Evolutionary conservation across 345 rosid genomes (phyloP).

Genomic region (Arabis hirsuta): DNA sequence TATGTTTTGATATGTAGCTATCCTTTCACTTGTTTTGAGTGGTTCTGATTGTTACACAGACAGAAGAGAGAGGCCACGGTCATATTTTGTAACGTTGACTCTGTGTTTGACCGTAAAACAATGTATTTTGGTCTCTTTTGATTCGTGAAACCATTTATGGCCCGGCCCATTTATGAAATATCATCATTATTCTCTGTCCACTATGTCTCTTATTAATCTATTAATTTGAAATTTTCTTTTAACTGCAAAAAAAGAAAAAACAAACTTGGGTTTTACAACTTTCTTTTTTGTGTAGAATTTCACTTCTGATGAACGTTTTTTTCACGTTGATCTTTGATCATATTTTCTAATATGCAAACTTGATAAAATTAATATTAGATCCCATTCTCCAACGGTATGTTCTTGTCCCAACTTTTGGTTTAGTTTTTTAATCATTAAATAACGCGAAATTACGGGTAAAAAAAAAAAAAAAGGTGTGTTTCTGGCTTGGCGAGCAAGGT

Average conservation of each 20-base stretch:
- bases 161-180: constrained; percentile 4
- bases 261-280: background rate
- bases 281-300: background rate
- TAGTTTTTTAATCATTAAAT: constrained; percentile 4
- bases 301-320: background rate
- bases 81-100: constrained; percentile 50
- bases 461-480: background rate
- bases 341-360: background rate
- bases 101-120: constrained; percentile 42
- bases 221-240: no score
- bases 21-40: constrained; percentile 19
- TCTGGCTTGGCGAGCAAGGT: constrained; percentile 62
- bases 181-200: background rate
- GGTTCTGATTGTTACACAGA: background rate
- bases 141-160: constrained; percentile 14
- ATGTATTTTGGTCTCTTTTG: constrained; percentile 28
- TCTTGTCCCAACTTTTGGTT: background rate
- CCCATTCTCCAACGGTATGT: background rate
- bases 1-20: constrained; percentile 31
- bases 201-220: no score
- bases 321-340: background rate
- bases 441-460: constrained; percentile 6
- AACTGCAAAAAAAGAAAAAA: no score
- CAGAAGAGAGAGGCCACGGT: constrained; percentile 43
- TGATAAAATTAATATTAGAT: background rate